phyloP scores from a whole-genome alignment of 495 filamentous ascomycete species.

The Neurospora sp. region DNA sequence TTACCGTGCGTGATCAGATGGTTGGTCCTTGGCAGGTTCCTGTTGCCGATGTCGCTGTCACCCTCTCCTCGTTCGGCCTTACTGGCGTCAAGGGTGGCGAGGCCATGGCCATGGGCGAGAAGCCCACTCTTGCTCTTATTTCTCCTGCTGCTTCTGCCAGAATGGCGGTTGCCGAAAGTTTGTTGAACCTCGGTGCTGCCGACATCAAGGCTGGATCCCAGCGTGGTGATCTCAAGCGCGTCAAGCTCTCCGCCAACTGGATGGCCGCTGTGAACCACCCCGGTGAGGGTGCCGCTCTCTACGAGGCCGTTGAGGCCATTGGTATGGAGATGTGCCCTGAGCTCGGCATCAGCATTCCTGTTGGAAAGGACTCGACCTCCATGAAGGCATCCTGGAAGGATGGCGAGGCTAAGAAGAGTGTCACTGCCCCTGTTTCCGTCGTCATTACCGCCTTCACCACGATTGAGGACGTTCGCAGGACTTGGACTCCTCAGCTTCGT shows the following conservation, averaged over 20 bases:
- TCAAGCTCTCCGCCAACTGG: conserved; percentile 94
- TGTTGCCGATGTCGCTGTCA: conserved; percentile 87
- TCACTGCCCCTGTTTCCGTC: conserved; percentile 83
- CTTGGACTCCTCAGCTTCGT: conserved; percentile 87
- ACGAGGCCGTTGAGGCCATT: conserved; percentile 89
- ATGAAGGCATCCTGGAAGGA: conserved; percentile 98
- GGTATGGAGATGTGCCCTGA: conserved; percentile 74
- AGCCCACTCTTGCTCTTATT: conserved; percentile 80
- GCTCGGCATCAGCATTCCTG: conserved; percentile 83
- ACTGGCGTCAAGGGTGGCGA: conserved; percentile 66
- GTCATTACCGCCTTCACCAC: conserved; percentile 84
- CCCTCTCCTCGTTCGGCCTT: conserved; percentile 63
- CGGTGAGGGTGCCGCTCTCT: conserved; percentile 88
- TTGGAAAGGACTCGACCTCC: conserved; percentile 95
- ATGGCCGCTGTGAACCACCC: conserved; percentile 93
- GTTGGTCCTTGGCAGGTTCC: conserved; percentile 96
- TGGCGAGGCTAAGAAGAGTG: conserved; percentile 62
- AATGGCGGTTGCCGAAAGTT: conserved; percentile 91
- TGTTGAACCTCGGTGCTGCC: conserved; percentile 86
- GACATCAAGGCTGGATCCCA: conserved; percentile 56
- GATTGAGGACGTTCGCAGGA: conserved; percentile 67
- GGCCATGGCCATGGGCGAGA: conserved; percentile 96
- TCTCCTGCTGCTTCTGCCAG: conserved; percentile 85
- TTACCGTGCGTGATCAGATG: conserved; percentile 87
- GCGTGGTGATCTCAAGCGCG: conserved; percentile 46